Evolutionary conservation across 169 alveolate genomes (phyloP), one percentile per base, ranked within the genome.

Genomic region (Plasmodium chabaudi): DNA sequence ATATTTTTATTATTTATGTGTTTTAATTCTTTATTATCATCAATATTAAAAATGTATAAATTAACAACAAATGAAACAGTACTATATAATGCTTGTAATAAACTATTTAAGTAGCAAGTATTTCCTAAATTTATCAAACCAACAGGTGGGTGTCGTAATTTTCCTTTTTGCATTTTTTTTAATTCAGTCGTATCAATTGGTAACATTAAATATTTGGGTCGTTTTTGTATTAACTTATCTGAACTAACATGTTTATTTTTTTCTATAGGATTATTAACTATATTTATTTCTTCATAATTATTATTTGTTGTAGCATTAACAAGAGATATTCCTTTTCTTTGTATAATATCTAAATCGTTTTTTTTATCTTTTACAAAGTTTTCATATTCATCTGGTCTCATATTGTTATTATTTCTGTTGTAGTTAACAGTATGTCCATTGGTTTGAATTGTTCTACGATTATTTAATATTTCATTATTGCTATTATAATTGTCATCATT

Each of bases 71-170:
- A 93, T 39, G 87, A 55, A 12, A 89, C 97, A 2, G 98, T 96
- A 97, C 97, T 98, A 89, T 93, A 98, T n/a, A 98, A 92, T 42
- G 98, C 97, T 91, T 98, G 98, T 60, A 98, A 84, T 19, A 97
- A 79, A 47, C 99, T 96, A 90, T 97, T 98, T 97, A 97, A 95
- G 84, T 98, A 98, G 92, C 99, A 98, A 13, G 98, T 96, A 70
- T 98, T 97, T 1, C 99, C 99, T 51, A 98, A 91, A 82, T 98
- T 98, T 44, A 95, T 94, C 15, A 98, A 23, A 0, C 99, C 99
- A 3, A 92, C 84, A 42, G 94, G 92, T 15, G 89, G 79, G 15
- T 64, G 70, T 44, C 34, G 61, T 44, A 63, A 19, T 21, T 77
- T 64, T 63, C 88, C 53, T 56, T 63, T 63, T 19, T 15, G 63